Evolutionary conservation across 2,329 filamentous ascomycete genomes (phyloP), one percentile per base, ranked within the genome.

Genomic region (Aschersonia sp.): DNA sequence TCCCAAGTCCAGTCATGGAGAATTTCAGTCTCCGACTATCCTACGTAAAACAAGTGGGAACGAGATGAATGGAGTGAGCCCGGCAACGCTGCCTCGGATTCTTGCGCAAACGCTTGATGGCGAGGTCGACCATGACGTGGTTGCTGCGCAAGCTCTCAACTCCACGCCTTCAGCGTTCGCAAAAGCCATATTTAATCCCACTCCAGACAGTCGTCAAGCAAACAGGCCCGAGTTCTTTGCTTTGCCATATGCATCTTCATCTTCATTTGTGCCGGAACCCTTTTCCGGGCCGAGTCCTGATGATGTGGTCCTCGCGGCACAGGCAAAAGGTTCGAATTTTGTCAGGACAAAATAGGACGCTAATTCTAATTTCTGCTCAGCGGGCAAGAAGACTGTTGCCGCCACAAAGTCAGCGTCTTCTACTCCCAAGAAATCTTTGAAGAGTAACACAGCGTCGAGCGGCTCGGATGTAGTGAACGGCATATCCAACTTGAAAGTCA

Each of bases 231-330:
- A 64, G 50, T 47, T 62, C 46, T 66, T 61, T 55, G 58, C 66
- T 41, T 65, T 77, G 57, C 73, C 74, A 46, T 77, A 77, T 50
- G 65, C 70, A 55, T 65, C 65, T 11, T 70, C 70, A 41, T 64
- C 71, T 32, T 64, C 67, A 48, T 71, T 71, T 61, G 59, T 70
- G 65, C 59, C 71, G 58, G 70, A 79, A 59, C 77, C 81, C 50
- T 95, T 95, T 68, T 72, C 82, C 71, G 79, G 80, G 62, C 89
- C 90, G 48, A 95, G 89, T 66, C 89, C 89, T 55, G 89, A 97
- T 69, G 89, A 95, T 63, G 69, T 92, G 59, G 85, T 95, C 58
- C 74, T 87, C 52, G 79, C 82, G 63, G 90, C 89, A 56, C 90
- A 95, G 72, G 82, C 82, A 67, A 84, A 88, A 87, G 83, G 84